phyloP scores from a whole-genome alignment of 257 asterid genomes.

The Solanum pimpinellifolium region DNA sequence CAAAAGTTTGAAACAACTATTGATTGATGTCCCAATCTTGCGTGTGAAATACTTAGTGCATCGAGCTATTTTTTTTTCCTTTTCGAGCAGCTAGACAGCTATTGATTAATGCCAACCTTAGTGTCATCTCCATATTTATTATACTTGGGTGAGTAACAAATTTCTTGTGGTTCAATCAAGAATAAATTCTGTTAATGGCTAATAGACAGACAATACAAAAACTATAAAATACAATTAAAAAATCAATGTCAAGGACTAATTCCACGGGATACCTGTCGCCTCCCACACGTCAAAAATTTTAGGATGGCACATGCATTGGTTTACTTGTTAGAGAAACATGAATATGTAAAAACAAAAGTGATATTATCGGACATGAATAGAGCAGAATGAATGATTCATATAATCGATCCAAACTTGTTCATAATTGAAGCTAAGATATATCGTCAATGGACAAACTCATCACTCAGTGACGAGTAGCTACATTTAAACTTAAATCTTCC shows the following conservation, averaged over 20 bases:
- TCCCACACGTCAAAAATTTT: background rate
- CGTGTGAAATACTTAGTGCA: background rate
- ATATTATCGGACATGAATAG: background rate
- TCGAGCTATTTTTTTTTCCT: no score
- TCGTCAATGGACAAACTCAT: background rate
- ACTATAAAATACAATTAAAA: background rate
- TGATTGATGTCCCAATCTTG: background rate
- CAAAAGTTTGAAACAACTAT: background rate
- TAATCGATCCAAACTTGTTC: background rate
- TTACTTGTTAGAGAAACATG: background rate
- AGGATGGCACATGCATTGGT: background rate
- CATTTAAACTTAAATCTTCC: slow-evolving; percentile 4
- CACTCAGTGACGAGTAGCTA: background rate
- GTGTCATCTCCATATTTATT: background rate
- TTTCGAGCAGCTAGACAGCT: background rate
- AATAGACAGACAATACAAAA: no score
- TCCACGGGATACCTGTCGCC: background rate
- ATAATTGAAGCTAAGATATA: background rate
- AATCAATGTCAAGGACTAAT: background rate
- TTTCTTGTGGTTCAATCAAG: background rate
- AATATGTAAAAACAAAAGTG: background rate
- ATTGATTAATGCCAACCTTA: background rate
- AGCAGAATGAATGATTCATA: background rate
- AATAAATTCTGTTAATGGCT: background rate
- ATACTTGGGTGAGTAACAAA: background rate